Percentiles rank a stretch among this genome's conserved stretches.
Evolutionary conservation across 306 rosid genomes (phyloP).

Genomic region (Cajanus cajan): DNA sequence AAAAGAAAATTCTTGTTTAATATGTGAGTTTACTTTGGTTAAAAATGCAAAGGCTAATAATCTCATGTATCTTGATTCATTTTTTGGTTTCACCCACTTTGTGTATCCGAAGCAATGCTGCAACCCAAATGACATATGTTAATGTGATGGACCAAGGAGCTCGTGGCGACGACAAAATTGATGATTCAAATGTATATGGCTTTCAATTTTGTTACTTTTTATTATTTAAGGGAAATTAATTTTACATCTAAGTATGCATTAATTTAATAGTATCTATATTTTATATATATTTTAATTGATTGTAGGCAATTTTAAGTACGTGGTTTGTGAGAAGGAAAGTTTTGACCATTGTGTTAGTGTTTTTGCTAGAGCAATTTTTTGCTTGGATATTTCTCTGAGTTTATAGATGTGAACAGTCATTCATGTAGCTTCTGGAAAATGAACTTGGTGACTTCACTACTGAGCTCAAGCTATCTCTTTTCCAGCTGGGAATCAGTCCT

Average conservation of each 20-base stretch:
- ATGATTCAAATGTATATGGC: neutral
- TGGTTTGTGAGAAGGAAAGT: slow-evolving; percentile 9
- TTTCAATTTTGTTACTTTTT: neutral
- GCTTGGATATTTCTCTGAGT: slow-evolving; percentile 29
- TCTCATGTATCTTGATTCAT: neutral
- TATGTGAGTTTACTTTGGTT: neutral
- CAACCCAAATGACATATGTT: neutral
- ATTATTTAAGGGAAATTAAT: too few relatives aligned
- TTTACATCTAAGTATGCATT: too few relatives aligned
- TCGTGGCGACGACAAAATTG: neutral
- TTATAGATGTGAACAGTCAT: slow-evolving; percentile 35
- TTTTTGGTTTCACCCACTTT: neutral
- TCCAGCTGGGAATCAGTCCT: slow-evolving; percentile 99
- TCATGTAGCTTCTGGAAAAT: slow-evolving; percentile 69
- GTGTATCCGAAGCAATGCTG: neutral
- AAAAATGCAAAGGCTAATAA: neutral
- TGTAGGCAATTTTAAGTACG: neutral
- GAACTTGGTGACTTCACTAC: slow-evolving; percentile 86
- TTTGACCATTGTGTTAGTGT: neutral
- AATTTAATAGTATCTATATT: too few relatives aligned
- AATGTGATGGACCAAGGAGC: slow-evolving; percentile 7
- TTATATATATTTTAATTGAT: neutral
- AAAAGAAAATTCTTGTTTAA: neutral
- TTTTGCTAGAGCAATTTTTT: slow-evolving; percentile 3
- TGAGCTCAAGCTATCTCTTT: slow-evolving; percentile 90